Percentiles rank a stretch among this genome's conserved stretches.
Conservation (phyloP, 2,329 filamentous ascomycete genomes). For the Calonectria ilicicola region DNA sequence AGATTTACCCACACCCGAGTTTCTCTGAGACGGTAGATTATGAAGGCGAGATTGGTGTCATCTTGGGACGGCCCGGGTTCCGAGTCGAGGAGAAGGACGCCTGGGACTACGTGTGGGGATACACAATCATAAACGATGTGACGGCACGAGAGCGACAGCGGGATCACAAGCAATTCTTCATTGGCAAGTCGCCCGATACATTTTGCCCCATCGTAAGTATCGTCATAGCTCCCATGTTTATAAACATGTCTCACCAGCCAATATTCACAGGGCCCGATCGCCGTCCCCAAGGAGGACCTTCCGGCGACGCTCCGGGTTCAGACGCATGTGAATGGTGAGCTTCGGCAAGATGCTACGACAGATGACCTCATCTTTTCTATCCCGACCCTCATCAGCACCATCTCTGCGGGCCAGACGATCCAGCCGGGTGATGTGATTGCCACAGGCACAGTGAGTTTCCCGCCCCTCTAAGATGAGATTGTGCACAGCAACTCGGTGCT, state of each 20-base stretch:
- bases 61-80: slow-evolving; percentile 63
- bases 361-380: slow-evolving; percentile 60
- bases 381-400: slow-evolving; percentile 53
- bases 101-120: slow-evolving; percentile 65
- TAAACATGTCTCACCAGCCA: not conserved
- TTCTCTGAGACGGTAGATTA: slow-evolving; percentile 66
- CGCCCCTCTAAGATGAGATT: not conserved
- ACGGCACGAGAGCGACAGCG: slow-evolving; percentile 63
- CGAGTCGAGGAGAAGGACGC: slow-evolving; percentile 58
- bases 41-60: slow-evolving; percentile 68
- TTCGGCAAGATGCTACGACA: slow-evolving; percentile 58
- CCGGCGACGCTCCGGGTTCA: slow-evolving; percentile 54
- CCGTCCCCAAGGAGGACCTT: slow-evolving; percentile 59
- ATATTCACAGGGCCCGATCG: slow-evolving; percentile 58
- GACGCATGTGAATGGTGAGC: slow-evolving; percentile 59
- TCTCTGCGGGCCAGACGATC: slow-evolving; percentile 57
- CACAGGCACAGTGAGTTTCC: slow-evolving; percentile 50
- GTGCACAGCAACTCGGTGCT: not conserved
- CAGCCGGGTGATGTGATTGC: slow-evolving; percentile 60
- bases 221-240: not conserved
- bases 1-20: slow-evolving; percentile 57
- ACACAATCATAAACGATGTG: slow-evolving; percentile 67
- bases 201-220: slow-evolving; percentile 57
- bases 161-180: slow-evolving; percentile 71
- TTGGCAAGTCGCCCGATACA: slow-evolving; percentile 67